A percentile compares a stretch with the other conserved stretches of the same genome.
Evolutionary conservation across 768 basidiomycete species (phyloP).

Genomic region (Panellus pusillus): DNA sequence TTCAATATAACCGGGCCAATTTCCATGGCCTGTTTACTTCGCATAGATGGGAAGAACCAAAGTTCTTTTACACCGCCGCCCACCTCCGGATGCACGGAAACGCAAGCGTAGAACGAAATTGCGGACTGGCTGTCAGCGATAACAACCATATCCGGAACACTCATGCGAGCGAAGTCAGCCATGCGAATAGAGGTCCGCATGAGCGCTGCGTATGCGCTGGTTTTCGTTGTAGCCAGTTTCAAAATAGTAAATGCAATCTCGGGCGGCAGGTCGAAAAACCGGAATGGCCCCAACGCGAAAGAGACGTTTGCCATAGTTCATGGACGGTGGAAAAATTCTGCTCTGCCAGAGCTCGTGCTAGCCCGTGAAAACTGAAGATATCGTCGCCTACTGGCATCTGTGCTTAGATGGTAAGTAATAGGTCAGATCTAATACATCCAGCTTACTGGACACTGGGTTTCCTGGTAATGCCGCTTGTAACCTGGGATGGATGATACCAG

Average conservation of each 20-base stretch:
- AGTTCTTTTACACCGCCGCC: constrained; percentile 2
- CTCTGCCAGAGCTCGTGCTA: constrained; percentile 6
- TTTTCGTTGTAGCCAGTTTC: constrained; percentile 5
- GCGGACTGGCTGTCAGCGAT: not conserved
- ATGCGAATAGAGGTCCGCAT: constrained; percentile 5
- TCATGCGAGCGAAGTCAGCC: constrained; percentile 4
- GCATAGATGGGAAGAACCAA: constrained; percentile 3
- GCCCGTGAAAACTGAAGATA: constrained; percentile 7
- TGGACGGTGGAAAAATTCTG: not conserved
- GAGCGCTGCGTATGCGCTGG: constrained; percentile 6
- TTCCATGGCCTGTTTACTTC: not conserved
- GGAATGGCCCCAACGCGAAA: constrained; percentile 1
- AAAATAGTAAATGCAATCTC: constrained; percentile 5
- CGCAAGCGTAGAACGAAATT: constrained; percentile 10
- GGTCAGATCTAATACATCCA: too few species aligned
- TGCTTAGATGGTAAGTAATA: too few species aligned
- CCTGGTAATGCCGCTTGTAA: too few species aligned
- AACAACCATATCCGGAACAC: constrained; percentile 3
- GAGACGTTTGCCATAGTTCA: not conserved
- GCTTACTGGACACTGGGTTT: too few species aligned
- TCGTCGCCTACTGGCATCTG: too few species aligned
- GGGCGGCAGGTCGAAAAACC: not conserved
- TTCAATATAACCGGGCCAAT: not conserved
- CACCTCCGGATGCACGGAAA: constrained; percentile 7
- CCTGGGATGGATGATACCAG: too few species aligned